Conservation (phyloP, 2,329 filamentous ascomycete species). For the Fusarium hainanense region DNA sequence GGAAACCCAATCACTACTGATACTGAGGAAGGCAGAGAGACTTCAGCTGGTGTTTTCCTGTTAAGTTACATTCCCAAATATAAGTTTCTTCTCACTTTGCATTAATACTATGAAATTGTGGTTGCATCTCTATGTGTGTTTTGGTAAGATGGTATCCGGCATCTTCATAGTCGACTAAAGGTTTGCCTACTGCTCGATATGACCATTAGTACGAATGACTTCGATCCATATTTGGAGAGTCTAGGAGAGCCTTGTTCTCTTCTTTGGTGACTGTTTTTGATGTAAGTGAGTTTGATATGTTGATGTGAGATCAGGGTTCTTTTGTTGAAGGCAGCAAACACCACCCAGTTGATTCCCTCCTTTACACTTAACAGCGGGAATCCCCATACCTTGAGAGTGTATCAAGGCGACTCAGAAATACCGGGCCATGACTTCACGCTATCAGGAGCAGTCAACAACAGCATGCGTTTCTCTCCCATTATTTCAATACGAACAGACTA, state of each 20-base stretch:
- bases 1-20: background rate
- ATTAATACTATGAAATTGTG: background rate
- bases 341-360: background rate
- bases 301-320: too few relatives aligned
- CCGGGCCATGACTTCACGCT: background rate
- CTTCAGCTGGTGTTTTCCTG: background rate
- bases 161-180: background rate
- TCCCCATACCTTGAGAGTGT: background rate
- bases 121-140: background rate
- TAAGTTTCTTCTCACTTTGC: background rate
- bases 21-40: background rate
- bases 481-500: background rate
- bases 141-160: too few relatives aligned
- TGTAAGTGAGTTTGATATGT: background rate
- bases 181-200: background rate
- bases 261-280: background rate
- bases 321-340: background rate
- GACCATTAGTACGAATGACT: background rate
- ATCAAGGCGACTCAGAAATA: background rate
- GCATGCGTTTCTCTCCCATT: background rate
- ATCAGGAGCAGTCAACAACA: background rate
- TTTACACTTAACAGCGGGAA: background rate
- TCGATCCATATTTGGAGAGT: background rate
- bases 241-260: background rate
- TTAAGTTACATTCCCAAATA: fast-evolving